These are phyloP conservation scores for Cladochytrium tenue DNA, from an alignment of 371 early-diverging fungal genomes.

Conservation along the genomic window DNA sequence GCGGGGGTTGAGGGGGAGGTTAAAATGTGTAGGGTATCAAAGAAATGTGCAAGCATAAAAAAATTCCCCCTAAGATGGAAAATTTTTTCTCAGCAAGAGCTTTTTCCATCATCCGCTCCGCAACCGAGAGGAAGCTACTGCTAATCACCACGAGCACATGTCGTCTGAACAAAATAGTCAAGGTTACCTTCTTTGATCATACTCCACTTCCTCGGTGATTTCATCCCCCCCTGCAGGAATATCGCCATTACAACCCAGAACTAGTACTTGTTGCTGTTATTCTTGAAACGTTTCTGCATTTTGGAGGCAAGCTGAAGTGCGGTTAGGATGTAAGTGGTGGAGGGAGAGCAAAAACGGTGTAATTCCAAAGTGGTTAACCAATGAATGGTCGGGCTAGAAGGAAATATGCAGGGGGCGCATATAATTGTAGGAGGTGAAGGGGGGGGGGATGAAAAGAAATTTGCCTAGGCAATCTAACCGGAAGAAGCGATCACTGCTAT, in stretches of 20 bases:
- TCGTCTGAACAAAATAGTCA: too few species aligned
- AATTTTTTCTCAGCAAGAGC: conserved; percentile 70
- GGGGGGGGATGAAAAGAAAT: too few species aligned
- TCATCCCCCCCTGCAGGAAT: conserved; percentile 37
- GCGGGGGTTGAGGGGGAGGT: too few species aligned
- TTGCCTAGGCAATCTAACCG: too few species aligned
- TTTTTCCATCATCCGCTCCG: conserved; percentile 85
- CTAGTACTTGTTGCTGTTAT: conserved; percentile 63
- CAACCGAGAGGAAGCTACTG: conserved; percentile 58
- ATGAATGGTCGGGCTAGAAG: too few species aligned
- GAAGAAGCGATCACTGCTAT: too few species aligned
- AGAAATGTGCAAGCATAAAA: too few species aligned
- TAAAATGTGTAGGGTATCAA: too few species aligned
- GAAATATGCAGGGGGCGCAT: too few species aligned
- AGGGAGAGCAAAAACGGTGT: too few species aligned
- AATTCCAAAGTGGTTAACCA: too few species aligned
- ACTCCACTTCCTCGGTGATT: neutral
- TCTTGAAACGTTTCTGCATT: conserved; percentile 77
- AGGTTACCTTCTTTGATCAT: neutral
- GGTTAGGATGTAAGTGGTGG: neutral
- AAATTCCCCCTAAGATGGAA: conserved; percentile 58
- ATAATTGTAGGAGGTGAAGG: too few species aligned
- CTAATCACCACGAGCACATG: neutral
- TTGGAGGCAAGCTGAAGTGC: conserved; percentile 68
- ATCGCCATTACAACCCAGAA: conserved; percentile 86